Base-by-base conservation (phyloP, 768 basidiomycete genomes). In the Xerocomellus chrysenteron region DNA sequence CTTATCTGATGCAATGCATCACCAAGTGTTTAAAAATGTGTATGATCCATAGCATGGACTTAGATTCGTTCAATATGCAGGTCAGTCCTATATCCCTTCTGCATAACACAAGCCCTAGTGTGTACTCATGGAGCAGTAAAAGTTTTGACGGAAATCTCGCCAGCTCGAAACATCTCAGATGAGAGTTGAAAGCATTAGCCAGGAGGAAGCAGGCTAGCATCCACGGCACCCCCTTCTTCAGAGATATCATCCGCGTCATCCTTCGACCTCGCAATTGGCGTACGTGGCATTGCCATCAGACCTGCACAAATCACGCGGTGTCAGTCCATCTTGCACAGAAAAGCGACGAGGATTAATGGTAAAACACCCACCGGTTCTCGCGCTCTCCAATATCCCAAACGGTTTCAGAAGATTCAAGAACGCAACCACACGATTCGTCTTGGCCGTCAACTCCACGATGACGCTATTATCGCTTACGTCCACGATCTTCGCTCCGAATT, bases 201-300 rank as follows among this genome's bases (percentile, higher is more conserved):
- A 19, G 96, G 97, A 56, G 97, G 97, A 4, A 99, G 86, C 41
- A 97, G 78, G 65, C 88, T 94, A 7, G 93, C 88, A 69, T 99
- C 97, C 42, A 99, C 81, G n/a, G 75, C 74, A 44, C 78, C 85
- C 24, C 67, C 72, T 46, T 80, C 84, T 24, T 80, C 82, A 26
- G 75, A 73, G 5, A 69, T 71, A 13, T 79, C 77, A 14, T 85
- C 87, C 14, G 84, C 85, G 7, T 85, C 85, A 6, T 85, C 85
- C 1, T 73, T 65, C 26, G 78, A 72, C 51, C 79, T 76, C 16
- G 82, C 70, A 66, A 98, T 90, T 3, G 96, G 95, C 6, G 97
- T 97, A 58, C 97, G 84, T 5, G 97, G 97, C 91, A 99, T 97
- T 7, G 92, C 95, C 96, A 99, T 99, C 39, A 92, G 76, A 68